Evolutionary conservation across 2,329 filamentous ascomycete species (phyloP).

Genomic region (Nemania sp.): DNA sequence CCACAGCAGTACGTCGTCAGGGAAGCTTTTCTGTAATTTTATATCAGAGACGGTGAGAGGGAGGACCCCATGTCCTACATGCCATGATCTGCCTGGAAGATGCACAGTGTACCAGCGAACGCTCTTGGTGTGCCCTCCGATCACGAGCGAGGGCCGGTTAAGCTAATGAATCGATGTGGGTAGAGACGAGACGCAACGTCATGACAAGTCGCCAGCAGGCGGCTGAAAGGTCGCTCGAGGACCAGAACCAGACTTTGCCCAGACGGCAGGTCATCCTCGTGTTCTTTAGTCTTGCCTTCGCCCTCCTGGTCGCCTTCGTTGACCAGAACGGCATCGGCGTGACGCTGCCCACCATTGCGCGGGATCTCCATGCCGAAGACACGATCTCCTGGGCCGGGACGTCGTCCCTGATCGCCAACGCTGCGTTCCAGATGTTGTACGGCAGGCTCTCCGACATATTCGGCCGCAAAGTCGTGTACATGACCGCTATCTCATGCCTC

Average conservation of each 20-base stretch:
- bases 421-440: slow-evolving; percentile 50
- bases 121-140: too few relatives aligned
- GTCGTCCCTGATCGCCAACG: slow-evolving; percentile 35
- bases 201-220: slow-evolving; percentile 16
- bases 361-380: slow-evolving; percentile 25
- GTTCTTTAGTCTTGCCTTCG: slow-evolving; percentile 11
- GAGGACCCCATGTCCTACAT: too few relatives aligned
- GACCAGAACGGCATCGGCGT: slow-evolving; percentile 33
- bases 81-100: too few relatives aligned
- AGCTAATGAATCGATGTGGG: not conserved
- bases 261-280: slow-evolving; percentile 1
- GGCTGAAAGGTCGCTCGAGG: slow-evolving; percentile 21
- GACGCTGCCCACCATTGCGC: slow-evolving; percentile 31
- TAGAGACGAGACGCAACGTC: not conserved
- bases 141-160: not conserved
- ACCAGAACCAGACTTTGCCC: slow-evolving; percentile 16
- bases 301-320: slow-evolving; percentile 19
- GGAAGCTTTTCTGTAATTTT: too few relatives aligned
- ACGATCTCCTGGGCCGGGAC: slow-evolving; percentile 32
- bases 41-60: too few relatives aligned
- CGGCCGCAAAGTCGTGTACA: slow-evolving; percentile 47
- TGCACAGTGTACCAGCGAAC: too few relatives aligned
- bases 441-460: slow-evolving; percentile 53
- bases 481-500: slow-evolving; percentile 47
- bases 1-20: too few relatives aligned